A percentile compares a stretch with the other conserved stretches of the same genome.
Evolutionary conservation across 805 yeast species (phyloP).

Genomic region (Candida anglica): DNA sequence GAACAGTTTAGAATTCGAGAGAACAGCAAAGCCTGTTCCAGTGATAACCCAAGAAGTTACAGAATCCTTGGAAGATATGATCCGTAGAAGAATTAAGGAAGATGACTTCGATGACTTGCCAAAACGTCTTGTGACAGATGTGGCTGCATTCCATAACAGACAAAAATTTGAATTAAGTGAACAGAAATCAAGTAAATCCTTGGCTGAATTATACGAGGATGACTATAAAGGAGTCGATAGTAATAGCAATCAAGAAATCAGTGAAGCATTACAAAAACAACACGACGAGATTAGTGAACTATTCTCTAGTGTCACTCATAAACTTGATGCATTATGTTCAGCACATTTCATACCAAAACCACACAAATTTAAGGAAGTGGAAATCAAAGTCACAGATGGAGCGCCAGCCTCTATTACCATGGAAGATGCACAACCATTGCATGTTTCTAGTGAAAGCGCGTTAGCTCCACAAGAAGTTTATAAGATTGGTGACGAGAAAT

Average conservation of each 20-base stretch:
- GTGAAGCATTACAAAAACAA: conserved; percentile 63
- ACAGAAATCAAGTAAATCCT: conserved; percentile 77
- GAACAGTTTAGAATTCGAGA: conserved; percentile 75
- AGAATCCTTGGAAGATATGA: conserved; percentile 82
- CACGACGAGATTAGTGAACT: conserved; percentile 76
- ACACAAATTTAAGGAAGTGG: conserved; percentile 64
- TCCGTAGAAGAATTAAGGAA: conserved; percentile 72
- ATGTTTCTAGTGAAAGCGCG: conserved; percentile 65
- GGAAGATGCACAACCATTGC: conserved; percentile 96
- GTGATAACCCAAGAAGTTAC: conserved; percentile 88
- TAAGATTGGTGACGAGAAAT: conserved; percentile 43
- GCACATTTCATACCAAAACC: conserved; percentile 94
- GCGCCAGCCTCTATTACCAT: conserved; percentile 77
- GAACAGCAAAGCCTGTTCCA: conserved; percentile 94
- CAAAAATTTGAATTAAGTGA: conserved; percentile 70
- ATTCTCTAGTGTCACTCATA: conserved; percentile 59
- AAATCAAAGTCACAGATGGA: conserved; percentile 60
- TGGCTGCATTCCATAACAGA: conserved; percentile 49
- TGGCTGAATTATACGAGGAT: conserved; percentile 90
- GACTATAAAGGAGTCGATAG: conserved; percentile 55
- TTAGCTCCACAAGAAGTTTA: conserved; percentile 96
- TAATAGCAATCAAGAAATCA: conserved; percentile 35
- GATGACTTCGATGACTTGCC: conserved; percentile 82
- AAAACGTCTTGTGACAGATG: conserved; percentile 62
- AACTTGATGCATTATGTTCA: conserved; percentile 86